Evolutionary conservation across 2,329 filamentous ascomycete species (phyloP), one percentile per base, ranked within the genome.

Genomic region (Aspergillus uvarum): DNA sequence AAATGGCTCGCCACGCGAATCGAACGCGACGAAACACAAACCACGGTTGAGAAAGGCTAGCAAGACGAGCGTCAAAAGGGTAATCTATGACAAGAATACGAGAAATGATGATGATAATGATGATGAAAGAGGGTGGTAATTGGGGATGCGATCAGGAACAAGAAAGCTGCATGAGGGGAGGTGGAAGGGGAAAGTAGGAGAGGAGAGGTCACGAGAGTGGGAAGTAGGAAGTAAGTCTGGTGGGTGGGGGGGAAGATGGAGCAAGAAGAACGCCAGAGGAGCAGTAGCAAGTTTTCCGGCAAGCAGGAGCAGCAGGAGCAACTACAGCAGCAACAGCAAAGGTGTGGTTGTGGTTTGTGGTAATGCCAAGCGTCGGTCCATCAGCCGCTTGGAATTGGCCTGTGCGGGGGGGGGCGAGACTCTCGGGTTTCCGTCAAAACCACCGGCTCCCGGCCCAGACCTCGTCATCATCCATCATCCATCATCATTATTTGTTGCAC

Each of bases 251-350:
- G 26, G 38, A 38, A 31, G 52, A 54, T 47, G 52, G 63, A 63
- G 56, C 56, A 62, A 61, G 61, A 55, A 63, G 50, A 57, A 51
- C 58, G 61, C 52, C 61, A 19, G 38, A 44, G 38, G 38, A 44
- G 38, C 32, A 44, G 38, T 7, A 44, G 38, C 38, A 44, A 44
- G 38, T 44, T 19, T 44, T 19, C n/a, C 14, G 19, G 38, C 38
- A 8, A 44, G 38, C 32, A 44, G 38, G 5, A 38, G 35, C 35
- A 42, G 35, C 38, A 42, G 38, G 5, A 44, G 38, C 38, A 44
- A 16, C 38, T 19, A 2, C 38, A 19, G 38, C 38, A 22, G 21
- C 21, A 22, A 3, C 21, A 22, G 21, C 21, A 38, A 6, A 6
- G 14, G 11, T 12, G 35, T 12, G 14, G 14, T 7, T 44, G 38